phyloP scores from a whole-genome alignment of 148 eudicot genomes.

The Cornus controversa region DNA sequence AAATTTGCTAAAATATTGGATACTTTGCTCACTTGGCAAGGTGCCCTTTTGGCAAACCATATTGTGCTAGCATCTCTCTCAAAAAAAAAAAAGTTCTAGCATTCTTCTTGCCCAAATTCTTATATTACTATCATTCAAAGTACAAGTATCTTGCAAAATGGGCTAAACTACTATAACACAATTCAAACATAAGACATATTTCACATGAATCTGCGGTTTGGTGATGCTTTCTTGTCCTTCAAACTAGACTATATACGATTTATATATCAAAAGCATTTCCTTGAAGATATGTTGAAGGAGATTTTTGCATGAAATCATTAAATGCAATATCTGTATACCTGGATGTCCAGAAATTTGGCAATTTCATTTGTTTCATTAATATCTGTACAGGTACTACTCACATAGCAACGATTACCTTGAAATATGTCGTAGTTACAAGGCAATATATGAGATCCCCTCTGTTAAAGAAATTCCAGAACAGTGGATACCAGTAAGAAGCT shows the following conservation, averaged over 20 bases:
- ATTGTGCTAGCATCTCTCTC: too few species aligned
- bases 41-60: background rate
- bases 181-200: too few species aligned
- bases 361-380: background rate
- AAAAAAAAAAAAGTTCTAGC: background rate
- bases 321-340: background rate
- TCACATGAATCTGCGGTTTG: background rate
- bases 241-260: background rate
- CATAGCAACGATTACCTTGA: slow-evolving; percentile 77
- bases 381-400: slow-evolving; percentile 45
- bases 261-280: background rate
- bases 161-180: background rate
- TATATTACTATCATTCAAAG: background rate
- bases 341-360: background rate
- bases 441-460: slow-evolving; percentile 81
- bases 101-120: background rate
- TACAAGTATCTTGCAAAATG: background rate
- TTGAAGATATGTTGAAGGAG: background rate
- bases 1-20: background rate
- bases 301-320: background rate
- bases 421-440: slow-evolving; percentile 77
- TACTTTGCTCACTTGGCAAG: background rate
- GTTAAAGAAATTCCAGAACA: slow-evolving; percentile 64
- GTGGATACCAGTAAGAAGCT: slow-evolving; percentile 67
- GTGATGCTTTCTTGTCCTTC: background rate